Conservation (phyloP, 768 basidiomycete species). For the Lactarius tabidus region DNA sequence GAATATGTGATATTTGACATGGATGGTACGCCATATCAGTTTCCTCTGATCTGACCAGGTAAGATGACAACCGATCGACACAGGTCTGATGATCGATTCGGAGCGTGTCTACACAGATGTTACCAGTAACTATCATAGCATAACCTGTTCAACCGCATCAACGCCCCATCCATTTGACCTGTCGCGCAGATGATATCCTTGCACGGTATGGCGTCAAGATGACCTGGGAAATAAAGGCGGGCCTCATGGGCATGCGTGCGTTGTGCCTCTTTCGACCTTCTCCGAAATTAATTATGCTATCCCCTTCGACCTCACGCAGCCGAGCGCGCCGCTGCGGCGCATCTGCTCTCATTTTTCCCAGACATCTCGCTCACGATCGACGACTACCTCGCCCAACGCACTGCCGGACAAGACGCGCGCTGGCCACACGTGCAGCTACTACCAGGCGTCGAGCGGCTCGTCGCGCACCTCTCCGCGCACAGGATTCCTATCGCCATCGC, state of each 20-base stretch:
- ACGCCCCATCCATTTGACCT: conserved; percentile 5
- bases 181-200: conserved; percentile 60
- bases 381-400: conserved; percentile 54
- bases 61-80: not conserved
- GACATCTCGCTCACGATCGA: conserved; percentile 61
- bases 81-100: conserved; percentile 73
- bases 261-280: conserved; percentile 7
- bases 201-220: conserved; percentile 66
- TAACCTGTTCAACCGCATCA: conserved; percentile 12
- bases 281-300: not conserved
- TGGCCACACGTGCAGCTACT: conserved; percentile 71
- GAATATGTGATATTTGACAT: conserved; percentile 37
- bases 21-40: conserved; percentile 30
- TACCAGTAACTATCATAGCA: conserved; percentile 54
- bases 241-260: conserved; percentile 81
- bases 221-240: conserved; percentile 89
- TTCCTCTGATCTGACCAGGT: not conserved
- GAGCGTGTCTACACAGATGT: conserved; percentile 74
- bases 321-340: conserved; percentile 55
- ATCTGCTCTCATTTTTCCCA: conserved; percentile 76
- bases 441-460: conserved; percentile 67
- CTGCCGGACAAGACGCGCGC: conserved; percentile 51
- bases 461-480: conserved; percentile 65
- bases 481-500: conserved; percentile 76
- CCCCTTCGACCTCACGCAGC: conserved; percentile 38